phyloP scores from a whole-genome alignment of 208 protist species.

The Leishmania turanica region DNA sequence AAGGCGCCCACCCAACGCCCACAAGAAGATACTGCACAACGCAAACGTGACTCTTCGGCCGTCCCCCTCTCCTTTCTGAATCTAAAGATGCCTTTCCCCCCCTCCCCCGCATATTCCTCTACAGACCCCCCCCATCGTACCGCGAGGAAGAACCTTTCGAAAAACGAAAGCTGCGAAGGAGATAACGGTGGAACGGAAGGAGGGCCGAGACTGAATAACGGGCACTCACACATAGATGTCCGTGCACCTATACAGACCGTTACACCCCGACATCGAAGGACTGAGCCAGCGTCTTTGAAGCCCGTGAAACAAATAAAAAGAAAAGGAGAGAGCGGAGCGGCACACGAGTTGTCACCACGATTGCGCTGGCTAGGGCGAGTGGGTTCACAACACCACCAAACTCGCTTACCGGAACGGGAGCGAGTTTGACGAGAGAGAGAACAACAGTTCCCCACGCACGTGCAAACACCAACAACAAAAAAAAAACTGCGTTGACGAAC shows the following conservation, averaged over 20 bases:
- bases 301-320: background rate
- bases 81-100: background rate
- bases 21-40: background rate
- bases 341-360: too few species aligned
- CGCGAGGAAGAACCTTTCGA: background rate
- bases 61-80: background rate
- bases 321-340: background rate
- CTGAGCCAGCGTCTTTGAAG: background rate
- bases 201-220: background rate
- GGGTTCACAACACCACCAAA: background rate
- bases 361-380: background rate
- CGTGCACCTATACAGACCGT: background rate
- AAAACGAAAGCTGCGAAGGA: background rate
- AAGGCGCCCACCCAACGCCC: background rate
- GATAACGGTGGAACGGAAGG: background rate
- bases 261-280: background rate
- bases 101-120: background rate
- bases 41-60: background rate
- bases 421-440: background rate
- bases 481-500: background rate
- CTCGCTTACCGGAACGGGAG: background rate
- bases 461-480: background rate
- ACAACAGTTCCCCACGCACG: background rate
- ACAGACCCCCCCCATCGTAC: background rate
- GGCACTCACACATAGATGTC: background rate